Base-by-base conservation (phyloP, 176 grass and related monocot genomes). In the Chrysopogon serrulatus region DNA sequence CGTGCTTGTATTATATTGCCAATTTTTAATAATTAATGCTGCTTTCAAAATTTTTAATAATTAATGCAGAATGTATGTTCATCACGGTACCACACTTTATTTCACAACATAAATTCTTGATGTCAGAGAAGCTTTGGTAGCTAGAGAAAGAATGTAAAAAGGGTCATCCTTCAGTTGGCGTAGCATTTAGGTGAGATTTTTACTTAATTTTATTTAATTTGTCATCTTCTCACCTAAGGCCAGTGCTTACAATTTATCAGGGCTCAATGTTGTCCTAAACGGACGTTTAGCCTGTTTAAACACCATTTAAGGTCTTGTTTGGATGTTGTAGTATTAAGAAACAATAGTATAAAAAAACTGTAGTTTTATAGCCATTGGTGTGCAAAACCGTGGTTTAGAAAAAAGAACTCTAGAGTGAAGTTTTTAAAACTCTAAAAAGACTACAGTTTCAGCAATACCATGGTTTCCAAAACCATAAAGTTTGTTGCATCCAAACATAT, bases 201-300 rank as follows among this genome's bases (percentile, higher is more conserved):
- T 68, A 39, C 45, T 44, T 71, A 77, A 8, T 53, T 37, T 83
- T 34, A 69, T 27, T 85, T 44, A 28, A 24, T 24, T 67, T 69
- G 5, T 68, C 23, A 82, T 49, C 53, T 32, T 74, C 65, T 65
- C 59, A 31, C 65, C 21, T 26, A 69, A 65, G 60, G 54, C 17
- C 40, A 62, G 82, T 33, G 30, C 41, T 64, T 83, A 71, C 18
- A 56, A 62, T 71, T 28, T 84, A 62, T 83, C 41, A 44, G 48
- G 33, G 37, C 59, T 84, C 73, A 10, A 0, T 13, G n/a, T 59
- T 27, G 8, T 2, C 56, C 56, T 27, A 60, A 26, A 60, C 0
- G 11, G 10, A 2, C 4, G 1, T 60, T 27, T 27, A 27, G 10
- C 24, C 56, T 1, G 1, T 26, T 26, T 60, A 60, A 60, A 60